A percentile compares a stretch with the other conserved stretches of the same genome.
Conservation (phyloP, 331 rosid genomes). For the Arachis monticola region DNA sequence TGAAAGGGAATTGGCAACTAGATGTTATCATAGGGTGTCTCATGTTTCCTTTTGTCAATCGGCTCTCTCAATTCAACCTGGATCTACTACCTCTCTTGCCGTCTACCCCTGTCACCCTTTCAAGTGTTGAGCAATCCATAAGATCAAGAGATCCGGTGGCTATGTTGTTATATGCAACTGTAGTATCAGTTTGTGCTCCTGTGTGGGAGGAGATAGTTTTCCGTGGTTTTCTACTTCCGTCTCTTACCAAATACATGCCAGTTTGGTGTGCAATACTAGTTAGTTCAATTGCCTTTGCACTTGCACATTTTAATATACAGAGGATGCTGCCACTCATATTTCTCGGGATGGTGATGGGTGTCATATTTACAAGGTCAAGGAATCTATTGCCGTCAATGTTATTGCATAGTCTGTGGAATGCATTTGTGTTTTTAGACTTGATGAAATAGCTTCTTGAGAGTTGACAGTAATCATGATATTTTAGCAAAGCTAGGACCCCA, state of each 20-base stretch:
- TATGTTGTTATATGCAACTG: slow-evolving; percentile 77
- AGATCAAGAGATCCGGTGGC: slow-evolving; percentile 93
- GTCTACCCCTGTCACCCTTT: slow-evolving; percentile 71
- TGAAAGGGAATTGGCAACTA: slow-evolving; percentile 79
- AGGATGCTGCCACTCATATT: slow-evolving; percentile 92
- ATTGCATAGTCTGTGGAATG: slow-evolving; percentile 99
- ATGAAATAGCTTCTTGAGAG: slow-evolving; percentile 60
- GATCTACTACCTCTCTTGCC: slow-evolving; percentile 78
- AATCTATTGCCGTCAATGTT: slow-evolving; percentile 89
- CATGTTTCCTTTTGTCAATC: slow-evolving; percentile 83
- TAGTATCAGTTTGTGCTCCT: slow-evolving; percentile 86
- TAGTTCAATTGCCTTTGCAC: slow-evolving; percentile 85
- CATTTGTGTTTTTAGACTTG: slow-evolving; percentile 80
- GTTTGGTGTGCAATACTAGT: slow-evolving; percentile 91
- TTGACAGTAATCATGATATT: slow-evolving; percentile 16
- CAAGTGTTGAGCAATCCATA: slow-evolving; percentile 91
- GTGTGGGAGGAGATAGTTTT: slow-evolving; percentile 97
- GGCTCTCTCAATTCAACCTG: slow-evolving; percentile 85
- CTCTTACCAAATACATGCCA: slow-evolving; percentile 93
- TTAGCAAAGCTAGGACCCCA: slow-evolving; percentile 32
- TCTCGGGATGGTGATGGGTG: slow-evolving; percentile 93
- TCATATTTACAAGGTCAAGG: slow-evolving; percentile 77
- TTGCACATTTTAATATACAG: slow-evolving; percentile 89
- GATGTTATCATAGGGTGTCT: slow-evolving; percentile 91
- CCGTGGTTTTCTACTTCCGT: slow-evolving; percentile 91